Evolutionary conservation across 83 land plant species (phyloP).

Genomic region (Isoetes engelmannii): DNA sequence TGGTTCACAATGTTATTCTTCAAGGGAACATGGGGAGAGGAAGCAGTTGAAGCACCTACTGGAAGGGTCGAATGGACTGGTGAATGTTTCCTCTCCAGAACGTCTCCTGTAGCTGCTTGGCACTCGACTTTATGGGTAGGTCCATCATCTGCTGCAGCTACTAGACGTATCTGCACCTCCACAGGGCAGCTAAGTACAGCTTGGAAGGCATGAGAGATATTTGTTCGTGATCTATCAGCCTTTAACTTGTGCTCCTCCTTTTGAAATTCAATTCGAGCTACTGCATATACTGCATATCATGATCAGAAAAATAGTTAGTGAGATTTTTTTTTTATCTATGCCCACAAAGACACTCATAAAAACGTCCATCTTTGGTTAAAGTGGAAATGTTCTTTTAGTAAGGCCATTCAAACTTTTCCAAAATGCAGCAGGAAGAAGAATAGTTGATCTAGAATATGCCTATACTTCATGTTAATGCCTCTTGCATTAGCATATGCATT

Average conservation of each 20-base stretch:
- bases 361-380: neutral
- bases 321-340: neutral
- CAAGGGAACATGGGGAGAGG: neutral
- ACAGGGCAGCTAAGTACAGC: conserved; percentile 7
- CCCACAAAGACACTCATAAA: neutral
- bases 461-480: neutral
- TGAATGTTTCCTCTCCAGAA: neutral
- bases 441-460: neutral
- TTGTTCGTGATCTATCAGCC: conserved; percentile 14
- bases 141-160: neutral
- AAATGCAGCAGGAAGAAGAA: neutral
- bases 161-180: neutral
- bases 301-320: neutral
- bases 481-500: neutral
- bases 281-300: conserved; percentile 6
- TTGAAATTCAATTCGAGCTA: conserved; percentile 1
- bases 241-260: neutral
- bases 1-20: neutral
- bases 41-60: neutral
- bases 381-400: neutral
- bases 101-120: conserved; percentile 7
- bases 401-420: neutral
- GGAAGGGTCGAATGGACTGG: neutral
- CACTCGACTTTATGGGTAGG: neutral
- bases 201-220: conserved; percentile 15